Evolutionary conservation across 2,329 filamentous ascomycete genomes (phyloP), one percentile per base, ranked within the genome.

Genomic region (Claviceps arundinis): DNA sequence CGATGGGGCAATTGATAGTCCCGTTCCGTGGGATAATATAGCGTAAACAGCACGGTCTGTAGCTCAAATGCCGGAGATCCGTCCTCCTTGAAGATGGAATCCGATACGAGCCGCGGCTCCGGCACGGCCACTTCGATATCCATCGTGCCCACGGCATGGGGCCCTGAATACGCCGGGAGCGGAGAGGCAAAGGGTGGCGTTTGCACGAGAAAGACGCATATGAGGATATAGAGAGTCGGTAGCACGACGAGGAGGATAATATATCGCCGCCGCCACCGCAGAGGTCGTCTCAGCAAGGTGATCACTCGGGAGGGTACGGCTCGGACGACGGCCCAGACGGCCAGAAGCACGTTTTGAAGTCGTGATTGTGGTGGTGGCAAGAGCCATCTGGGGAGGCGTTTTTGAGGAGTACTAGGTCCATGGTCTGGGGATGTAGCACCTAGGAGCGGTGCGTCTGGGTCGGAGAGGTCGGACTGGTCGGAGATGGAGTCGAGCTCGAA

Each of bases 41-140:
- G 53, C 0, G 73, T 73, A 54, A 76, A 73, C 4, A 77, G 64
- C 3, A 75, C 72, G 1, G 71, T 73, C 52, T 73, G 62, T 0
- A 76, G 58, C 19, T 71, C 65, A 48, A 76, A 76, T 0, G 72
- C 72, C 2, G 68, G 67, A 22, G 65, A 56, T 11, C 63, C 63
- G 0, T 64, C 64, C 9, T 54, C 57, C 42, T 61, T 68, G 56
- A 73, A 64, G 9, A 63, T 41, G 5, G 65, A 59, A 5, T 68
- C 61, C 2, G 65, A 63, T 8, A 67, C 57, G 17, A 56, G 60
- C 9, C 60, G 57, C 1, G 67, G 64, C 26, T 59, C 58, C 5
- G 62, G 60, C 0, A 72, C 65, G 1, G 71, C 65, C 8, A 74
- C 62, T 54, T 77, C 74, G 34, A 77, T 58, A 55, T 77, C 73